Percentiles rank a stretch among this genome's conserved stretches.
phyloP scores from a whole-genome alignment of 2,329 filamentous ascomycete genomes.

The Microcera coccophila region DNA sequence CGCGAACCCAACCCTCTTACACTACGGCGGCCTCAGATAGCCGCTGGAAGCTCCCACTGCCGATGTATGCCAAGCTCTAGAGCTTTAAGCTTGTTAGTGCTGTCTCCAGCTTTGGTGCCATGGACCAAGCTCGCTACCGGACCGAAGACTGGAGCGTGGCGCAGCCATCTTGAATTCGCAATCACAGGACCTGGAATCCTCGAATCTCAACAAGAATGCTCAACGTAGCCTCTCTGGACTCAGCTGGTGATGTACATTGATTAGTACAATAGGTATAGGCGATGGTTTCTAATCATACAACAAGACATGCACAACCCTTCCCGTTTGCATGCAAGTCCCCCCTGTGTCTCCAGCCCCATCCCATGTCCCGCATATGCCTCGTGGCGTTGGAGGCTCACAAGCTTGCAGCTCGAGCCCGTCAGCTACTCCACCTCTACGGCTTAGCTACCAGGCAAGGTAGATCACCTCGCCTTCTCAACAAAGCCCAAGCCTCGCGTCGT shows the following conservation, averaged over 20 bases:
- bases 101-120: too few relatives aligned
- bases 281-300: conserved; percentile 5
- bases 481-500: background rate
- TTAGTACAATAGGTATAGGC: background rate
- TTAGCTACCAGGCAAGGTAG: conserved; percentile 16
- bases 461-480: background rate
- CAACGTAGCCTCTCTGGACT: too few relatives aligned
- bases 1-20: too few relatives aligned
- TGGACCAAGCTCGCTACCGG: too few relatives aligned
- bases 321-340: background rate
- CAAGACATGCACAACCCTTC: conserved; percentile 4
- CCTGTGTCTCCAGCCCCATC: conserved; percentile 2
- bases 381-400: conserved; percentile 13
- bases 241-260: background rate
- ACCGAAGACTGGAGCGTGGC: too few relatives aligned
- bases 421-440: conserved; percentile 19
- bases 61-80: too few relatives aligned
- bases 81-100: too few relatives aligned
- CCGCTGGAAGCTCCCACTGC: too few relatives aligned
- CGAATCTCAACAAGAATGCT: background rate
- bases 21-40: too few relatives aligned
- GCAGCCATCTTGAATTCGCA: background rate
- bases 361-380: conserved; percentile 11
- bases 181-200: background rate
- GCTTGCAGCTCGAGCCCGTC: conserved; percentile 8